phyloP scores from a whole-genome alignment of 495 filamentous ascomycete genomes.

The Trichocladium uniseriatum region DNA sequence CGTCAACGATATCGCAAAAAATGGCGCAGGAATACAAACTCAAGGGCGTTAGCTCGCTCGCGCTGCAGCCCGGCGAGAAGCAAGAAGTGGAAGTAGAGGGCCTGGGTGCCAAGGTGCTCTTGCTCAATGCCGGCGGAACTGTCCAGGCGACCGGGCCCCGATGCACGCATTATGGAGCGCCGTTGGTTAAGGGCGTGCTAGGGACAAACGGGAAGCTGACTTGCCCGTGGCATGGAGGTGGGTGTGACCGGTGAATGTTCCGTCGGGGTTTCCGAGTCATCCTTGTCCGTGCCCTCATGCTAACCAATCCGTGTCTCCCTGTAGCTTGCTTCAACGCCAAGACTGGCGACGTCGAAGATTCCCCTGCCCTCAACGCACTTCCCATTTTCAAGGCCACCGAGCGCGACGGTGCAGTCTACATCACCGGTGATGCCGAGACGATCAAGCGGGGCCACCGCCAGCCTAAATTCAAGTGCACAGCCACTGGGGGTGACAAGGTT shows the following conservation, averaged over 20 bases:
- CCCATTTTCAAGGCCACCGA: conserved; percentile 70
- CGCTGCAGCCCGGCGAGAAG: conserved; percentile 71
- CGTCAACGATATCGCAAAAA: not conserved
- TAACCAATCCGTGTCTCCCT: not conserved
- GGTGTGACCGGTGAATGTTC: conserved; percentile 18
- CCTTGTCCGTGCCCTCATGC: too few relatives aligned
- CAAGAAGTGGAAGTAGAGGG: conserved; percentile 85
- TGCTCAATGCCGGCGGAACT: conserved; percentile 65
- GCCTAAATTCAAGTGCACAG: conserved; percentile 60
- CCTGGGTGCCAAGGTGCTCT: conserved; percentile 73
- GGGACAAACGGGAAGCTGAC: conserved; percentile 74
- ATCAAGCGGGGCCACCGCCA: conserved; percentile 68
- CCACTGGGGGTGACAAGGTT: conserved; percentile 53
- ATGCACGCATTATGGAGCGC: conserved; percentile 91
- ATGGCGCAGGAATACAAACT: conserved; percentile 75
- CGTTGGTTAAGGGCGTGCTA: conserved; percentile 73
- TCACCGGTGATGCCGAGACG: conserved; percentile 67
- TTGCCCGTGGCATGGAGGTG: conserved; percentile 94
- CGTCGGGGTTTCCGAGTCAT: too few relatives aligned
- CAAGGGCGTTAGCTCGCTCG: conserved; percentile 63
- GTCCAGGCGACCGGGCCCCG: conserved; percentile 73
- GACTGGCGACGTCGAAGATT: conserved; percentile 92
- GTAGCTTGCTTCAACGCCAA: conserved; percentile 81
- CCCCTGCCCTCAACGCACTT: conserved; percentile 76
- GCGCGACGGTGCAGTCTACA: conserved; percentile 73